Conservation (phyloP, 2,329 filamentous ascomycete species). For the Pseudocercospora macadamiae region DNA sequence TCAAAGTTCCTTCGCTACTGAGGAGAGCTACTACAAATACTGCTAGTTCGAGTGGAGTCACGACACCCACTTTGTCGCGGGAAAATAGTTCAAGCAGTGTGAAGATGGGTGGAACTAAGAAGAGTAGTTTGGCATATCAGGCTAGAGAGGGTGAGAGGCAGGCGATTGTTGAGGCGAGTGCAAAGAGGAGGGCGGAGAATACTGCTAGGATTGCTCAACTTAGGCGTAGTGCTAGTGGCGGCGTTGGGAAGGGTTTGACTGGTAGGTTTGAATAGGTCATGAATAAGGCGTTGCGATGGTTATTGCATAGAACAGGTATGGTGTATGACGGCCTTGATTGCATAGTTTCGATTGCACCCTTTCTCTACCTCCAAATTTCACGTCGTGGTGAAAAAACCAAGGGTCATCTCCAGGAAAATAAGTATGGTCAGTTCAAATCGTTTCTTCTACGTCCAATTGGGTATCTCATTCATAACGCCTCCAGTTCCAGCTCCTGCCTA, state of each 20-base stretch:
- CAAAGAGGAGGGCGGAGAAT: conserved; percentile 54
- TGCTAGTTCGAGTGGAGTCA: conserved; percentile 33
- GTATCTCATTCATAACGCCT: no score
- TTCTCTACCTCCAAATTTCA: no score
- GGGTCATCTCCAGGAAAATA: no score
- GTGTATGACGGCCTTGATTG: no score
- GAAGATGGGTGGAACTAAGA: conserved; percentile 57
- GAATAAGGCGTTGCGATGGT: no score
- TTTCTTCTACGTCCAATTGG: no score
- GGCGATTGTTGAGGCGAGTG: conserved; percentile 54
- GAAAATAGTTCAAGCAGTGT: no score
- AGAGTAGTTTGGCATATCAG: conserved; percentile 63
- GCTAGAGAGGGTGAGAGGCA: conserved; percentile 61
- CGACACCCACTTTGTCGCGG: conserved; percentile 23
- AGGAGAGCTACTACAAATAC: conserved; percentile 68
- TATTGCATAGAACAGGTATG: no score
- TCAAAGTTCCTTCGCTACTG: conserved; percentile 72
- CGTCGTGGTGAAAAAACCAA: no score
- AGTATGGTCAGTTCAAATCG: no score
- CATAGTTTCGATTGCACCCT: no score
- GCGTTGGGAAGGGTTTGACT: conserved; percentile 41
- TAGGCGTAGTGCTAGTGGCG: conserved; percentile 43
- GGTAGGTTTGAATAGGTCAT: conserved; percentile 50
- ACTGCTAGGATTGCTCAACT: conserved; percentile 49
- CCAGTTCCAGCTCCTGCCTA: neutral